A percentile compares a stretch with the other conserved stretches of the same genome.
Conservation (phyloP, 2,329 filamentous ascomycete genomes). For the Microdochium nivale region DNA sequence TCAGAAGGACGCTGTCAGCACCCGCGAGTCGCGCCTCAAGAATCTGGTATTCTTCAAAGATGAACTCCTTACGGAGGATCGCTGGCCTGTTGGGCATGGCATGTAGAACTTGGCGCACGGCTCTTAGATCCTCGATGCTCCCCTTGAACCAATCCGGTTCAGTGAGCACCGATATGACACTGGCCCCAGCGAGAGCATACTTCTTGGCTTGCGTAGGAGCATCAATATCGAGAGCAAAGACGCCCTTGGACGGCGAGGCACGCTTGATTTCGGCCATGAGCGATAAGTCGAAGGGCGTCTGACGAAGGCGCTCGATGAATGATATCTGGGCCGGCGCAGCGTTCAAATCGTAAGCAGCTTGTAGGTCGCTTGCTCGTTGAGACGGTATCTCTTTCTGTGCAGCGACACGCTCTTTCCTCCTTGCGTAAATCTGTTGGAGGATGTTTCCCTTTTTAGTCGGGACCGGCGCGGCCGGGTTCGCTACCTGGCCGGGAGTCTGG, state of each 20-base stretch:
- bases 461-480: slow-evolving; percentile 16
- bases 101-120: slow-evolving; percentile 80
- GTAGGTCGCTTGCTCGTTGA: slow-evolving; percentile 71
- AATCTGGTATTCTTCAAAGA: slow-evolving; percentile 98
- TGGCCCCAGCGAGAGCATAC: slow-evolving; percentile 90
- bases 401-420: slow-evolving; percentile 66
- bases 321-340: slow-evolving; percentile 77
- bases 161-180: slow-evolving; percentile 95
- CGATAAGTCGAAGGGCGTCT: slow-evolving; percentile 80
- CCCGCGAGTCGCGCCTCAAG: slow-evolving; percentile 87
- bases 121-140: slow-evolving; percentile 84
- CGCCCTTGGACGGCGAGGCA: slow-evolving; percentile 90
- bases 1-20: slow-evolving; percentile 88
- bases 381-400: slow-evolving; percentile 81
- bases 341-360: slow-evolving; percentile 78
- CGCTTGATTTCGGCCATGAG: slow-evolving; percentile 97
- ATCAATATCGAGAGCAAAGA: slow-evolving; percentile 80
- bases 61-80: slow-evolving; percentile 88
- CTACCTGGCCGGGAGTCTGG: slow-evolving; percentile 14
- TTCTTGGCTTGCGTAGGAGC: slow-evolving; percentile 84
- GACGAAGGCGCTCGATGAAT: slow-evolving; percentile 68
- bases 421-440: slow-evolving; percentile 80
- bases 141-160: slow-evolving; percentile 99
- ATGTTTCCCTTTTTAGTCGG: slow-evolving; percentile 68
- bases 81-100: slow-evolving; percentile 89